Evolutionary conservation across 2,329 filamentous ascomycete genomes (phyloP), one percentile per base, ranked within the genome.

Genomic region (Colletotrichum gigasporum): DNA sequence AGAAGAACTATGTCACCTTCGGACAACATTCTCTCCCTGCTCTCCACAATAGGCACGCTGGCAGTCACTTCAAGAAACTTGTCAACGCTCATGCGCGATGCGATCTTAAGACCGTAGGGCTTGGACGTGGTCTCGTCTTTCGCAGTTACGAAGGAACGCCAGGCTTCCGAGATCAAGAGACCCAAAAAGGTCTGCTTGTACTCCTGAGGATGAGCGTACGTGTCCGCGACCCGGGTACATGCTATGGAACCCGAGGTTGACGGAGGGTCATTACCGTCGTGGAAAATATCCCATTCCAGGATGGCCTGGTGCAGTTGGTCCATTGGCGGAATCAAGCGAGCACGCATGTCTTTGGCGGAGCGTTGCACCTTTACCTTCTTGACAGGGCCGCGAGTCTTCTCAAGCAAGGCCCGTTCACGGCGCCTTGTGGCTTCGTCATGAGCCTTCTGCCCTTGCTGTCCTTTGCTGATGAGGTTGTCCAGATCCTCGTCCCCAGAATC

Each of bases 281-380:
- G 92, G 76, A 97, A 99, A 69, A 96, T 97, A 69, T 99, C 92
- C 96, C 96, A 99, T 59, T 91, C 87, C 3, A 99, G 86, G 52
- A 99, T 93, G 16, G 90, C 90, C 71, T 91, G 90, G 74, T 98
- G 96, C 28, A 99, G 80, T 14, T 88, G 84, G 35, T 93, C 91
- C 79, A 99, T 91, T 69, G 96, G 93, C 7, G 96, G 96, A 30
- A 94, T 91, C 64, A 99, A 84, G 67, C 96, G 91, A 68, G 96
- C 95, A 70, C 95, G 91, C 88, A 97, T 95, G 78, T 99, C 96
- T 77, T 97, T 97, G 45, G 91, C 88, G 14, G 94, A 95, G 51
- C 95, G 88, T 67, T 90, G 84, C 53, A 93, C 87, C 74, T 93
- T 92, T 69, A 88, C 82, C 80, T 97, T 97, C 78, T 93, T 95